Conservation (phyloP, 345 rosid species). For the Arabidopsis suecica region DNA sequence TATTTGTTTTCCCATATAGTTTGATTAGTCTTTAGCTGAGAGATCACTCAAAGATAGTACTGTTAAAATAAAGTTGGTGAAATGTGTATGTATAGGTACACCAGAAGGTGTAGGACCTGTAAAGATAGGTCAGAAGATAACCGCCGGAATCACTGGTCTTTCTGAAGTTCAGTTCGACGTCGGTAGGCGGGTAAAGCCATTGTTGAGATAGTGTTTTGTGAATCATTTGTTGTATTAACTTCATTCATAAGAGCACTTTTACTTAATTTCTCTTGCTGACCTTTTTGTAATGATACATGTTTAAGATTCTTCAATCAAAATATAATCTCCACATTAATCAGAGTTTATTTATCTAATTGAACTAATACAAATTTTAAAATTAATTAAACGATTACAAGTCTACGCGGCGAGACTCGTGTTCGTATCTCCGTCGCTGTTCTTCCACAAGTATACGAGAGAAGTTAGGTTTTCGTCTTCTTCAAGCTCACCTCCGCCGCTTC, state of each 20-base stretch:
- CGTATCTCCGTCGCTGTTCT: constrained; percentile 10
- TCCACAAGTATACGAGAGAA: not conserved
- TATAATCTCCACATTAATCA: not conserved
- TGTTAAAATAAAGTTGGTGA: not conserved
- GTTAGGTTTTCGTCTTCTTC: constrained; percentile 11
- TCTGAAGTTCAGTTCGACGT: constrained; percentile 62
- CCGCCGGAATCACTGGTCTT: constrained; percentile 78
- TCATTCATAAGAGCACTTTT: not conserved
- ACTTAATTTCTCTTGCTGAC: not conserved
- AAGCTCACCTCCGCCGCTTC: not conserved
- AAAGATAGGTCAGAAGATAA: constrained; percentile 72
- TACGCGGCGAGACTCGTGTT: constrained; percentile 1
- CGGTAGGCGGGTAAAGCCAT: constrained; percentile 53
- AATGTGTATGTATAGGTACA: constrained; percentile 61
- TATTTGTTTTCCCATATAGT: not conserved
- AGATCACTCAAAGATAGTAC: not conserved
- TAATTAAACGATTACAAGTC: not conserved
- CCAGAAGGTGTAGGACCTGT: constrained; percentile 88
- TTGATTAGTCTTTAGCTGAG: not conserved
- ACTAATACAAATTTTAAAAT: not conserved
- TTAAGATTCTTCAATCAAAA: not conserved
- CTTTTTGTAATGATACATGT: not conserved
- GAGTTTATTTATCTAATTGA: not conserved
- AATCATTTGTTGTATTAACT: not conserved
- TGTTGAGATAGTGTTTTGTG: constrained; percentile 35